Base-by-base conservation (phyloP, 2,329 filamentous ascomycete genomes). In the Ceratocystis cubensis region DNA sequence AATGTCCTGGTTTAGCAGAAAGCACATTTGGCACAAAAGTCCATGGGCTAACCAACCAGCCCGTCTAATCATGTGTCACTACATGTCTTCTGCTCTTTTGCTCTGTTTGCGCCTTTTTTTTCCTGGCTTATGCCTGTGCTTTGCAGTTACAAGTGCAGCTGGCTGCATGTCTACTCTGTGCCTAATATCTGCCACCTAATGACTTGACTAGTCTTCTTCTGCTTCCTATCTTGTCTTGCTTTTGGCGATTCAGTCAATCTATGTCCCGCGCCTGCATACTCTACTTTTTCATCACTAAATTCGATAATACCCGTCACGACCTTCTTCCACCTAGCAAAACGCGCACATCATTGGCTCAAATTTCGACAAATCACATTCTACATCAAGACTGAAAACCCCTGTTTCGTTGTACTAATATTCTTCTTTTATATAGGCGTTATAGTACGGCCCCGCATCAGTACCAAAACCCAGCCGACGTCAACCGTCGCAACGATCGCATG, bases 381-480 rank as follows among this genome's bases (percentile, higher is more conserved):
- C 48, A 53, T 53, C 8, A 53, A 53, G 20, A 2, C 8, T 22
- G 15, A 20, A 7, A 25, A 15, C 25, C 25, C 44, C 13, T 37
- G 56, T 33, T 59, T 59, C 28, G n/a, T 59, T 37, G 15, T 59
- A 37, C 37, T 63, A n/a, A 33, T 50, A 30, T 45, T 53, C 46
- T 65, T 44, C 20, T 28, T 8, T 30, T 59, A 17, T 8, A n/a
- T 53, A 65, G 66, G 30, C 66, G 66, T 25, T 67, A 61, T 53
- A 63, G 50, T 63, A 44, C 57, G 50, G 41, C 48, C 68, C 70
- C 72, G 69, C 79, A 83, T 72, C 73, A 77, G 65, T 82, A 82
- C 71, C 80, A 79, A 73, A 73, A 76, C 70, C 41, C 82, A 69
- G 79, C 83, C 79, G 65, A 61, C 50, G 45, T 65, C n/a, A 76